Evolutionary conservation across 1,139 yeast genomes (phyloP), one percentile per base, ranked within the genome.

Genomic region (Scheffersomyces illinoinensis): DNA sequence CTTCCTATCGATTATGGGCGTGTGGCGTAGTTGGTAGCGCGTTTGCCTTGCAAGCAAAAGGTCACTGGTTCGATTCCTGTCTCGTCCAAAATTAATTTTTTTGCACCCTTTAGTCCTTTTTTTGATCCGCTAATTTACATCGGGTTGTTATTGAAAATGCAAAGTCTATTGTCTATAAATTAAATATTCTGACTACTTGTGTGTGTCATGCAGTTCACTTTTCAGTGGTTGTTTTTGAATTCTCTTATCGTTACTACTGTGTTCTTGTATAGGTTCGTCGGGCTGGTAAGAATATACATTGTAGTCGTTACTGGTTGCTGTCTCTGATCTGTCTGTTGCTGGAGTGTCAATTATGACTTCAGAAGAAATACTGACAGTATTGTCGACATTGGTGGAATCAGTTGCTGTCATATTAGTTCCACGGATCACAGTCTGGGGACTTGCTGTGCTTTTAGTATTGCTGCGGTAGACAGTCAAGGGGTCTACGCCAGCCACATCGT

Each of bases 21-120:
- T 82, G 86, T 84, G 86, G 88, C 87, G 87, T 81, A 84, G 88
- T 83, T 83, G 88, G 88, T 84, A 84, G 87, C 87, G 87, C 87
- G 87, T 79, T 76, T 77, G 85, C 87, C 84, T 84, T 83, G 87
- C 87, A 84, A 79, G 87, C 83, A 76, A 76, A 79, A 84, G 87
- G 87, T 83, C 87, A 81, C 77, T 77, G 86, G 86, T 84, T 84
- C 87, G 86, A 84, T 72, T 83, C 87, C 86, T 79, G 82, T 81
- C 86, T 83, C 85, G 86, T 83, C 86, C 87, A 84, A 64, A 68
- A 56, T 61, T 69, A 73, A 74, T 69, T 69, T 66, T 60, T 58
- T 58, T 19, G 51, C 51, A 20, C 24, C 51, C n/a, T 7, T 24
- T 2, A 14, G 12, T 14, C 10, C 17, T 12, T 33, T 33, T 14